Evolutionary conservation across 2,329 filamentous ascomycete species (phyloP).

Genomic region (Monilinia vaccinii-corymbosi): DNA sequence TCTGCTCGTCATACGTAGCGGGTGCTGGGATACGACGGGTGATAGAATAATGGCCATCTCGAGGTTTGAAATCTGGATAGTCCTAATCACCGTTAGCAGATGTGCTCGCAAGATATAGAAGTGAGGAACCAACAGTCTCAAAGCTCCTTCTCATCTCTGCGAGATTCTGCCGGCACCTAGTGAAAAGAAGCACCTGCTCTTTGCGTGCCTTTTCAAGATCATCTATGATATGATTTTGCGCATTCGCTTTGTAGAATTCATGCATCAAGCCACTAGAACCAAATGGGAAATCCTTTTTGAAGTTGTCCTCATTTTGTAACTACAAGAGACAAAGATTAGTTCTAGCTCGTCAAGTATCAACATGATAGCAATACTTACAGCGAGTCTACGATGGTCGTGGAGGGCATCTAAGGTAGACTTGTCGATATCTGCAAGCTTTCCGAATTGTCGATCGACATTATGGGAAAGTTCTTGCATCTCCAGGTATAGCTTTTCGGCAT

Average conservation of each 20-base stretch:
- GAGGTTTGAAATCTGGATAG: not conserved
- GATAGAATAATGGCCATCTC: not conserved
- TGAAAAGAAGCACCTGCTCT: not conserved
- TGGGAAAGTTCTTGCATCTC: not conserved
- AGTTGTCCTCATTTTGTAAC: not conserved
- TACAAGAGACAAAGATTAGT: not conserved
- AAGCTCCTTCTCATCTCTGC: not conserved
- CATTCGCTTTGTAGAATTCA: not conserved
- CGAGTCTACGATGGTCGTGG: not conserved
- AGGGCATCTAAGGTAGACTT: not conserved
- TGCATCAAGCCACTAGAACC: not conserved
- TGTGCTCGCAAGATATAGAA: too few species aligned
- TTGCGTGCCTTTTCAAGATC: not conserved
- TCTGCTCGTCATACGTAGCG: not conserved
- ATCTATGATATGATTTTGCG: not conserved
- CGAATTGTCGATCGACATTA: not conserved
- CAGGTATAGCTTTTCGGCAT: not conserved
- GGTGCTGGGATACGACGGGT: not conserved
- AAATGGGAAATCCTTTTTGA: not conserved
- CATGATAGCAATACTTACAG: not conserved
- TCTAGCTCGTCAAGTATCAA: too few species aligned
- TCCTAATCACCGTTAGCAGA: not conserved
- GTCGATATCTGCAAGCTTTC: not conserved
- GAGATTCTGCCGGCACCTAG: not conserved
- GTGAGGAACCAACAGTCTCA: not conserved